Conservation (phyloP, 345 rosid genomes). For the Aethionema arabicum region DNA sequence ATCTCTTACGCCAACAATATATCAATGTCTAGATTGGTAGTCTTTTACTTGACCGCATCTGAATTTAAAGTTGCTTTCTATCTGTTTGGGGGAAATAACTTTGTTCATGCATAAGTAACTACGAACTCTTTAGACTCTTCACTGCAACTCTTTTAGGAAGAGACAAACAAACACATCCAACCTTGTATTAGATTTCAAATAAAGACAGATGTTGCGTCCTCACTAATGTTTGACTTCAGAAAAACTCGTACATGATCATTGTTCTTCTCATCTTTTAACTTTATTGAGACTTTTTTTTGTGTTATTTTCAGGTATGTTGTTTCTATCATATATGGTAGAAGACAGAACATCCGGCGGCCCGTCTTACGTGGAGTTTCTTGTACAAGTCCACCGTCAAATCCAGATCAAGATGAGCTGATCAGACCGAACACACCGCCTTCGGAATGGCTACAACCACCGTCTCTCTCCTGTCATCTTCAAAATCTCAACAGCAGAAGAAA, state of each 20-base stretch:
- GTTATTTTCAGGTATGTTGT: conserved; percentile 58
- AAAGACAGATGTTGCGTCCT: conserved; percentile 10
- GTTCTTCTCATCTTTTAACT: neutral
- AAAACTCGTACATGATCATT: conserved; percentile 8
- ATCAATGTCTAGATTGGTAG: neutral
- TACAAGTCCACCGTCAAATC: conserved; percentile 85
- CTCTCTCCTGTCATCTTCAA: conserved; percentile 13
- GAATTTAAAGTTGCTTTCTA: neutral
- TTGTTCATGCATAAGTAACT: neutral
- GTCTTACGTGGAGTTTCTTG: conserved; percentile 89
- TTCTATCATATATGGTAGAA: conserved; percentile 74
- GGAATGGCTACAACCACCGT: conserved; percentile 8
- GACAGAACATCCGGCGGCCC: conserved; percentile 72
- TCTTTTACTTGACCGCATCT: conserved; percentile 1
- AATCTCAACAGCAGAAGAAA: conserved; percentile 9
- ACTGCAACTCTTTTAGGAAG: no score
- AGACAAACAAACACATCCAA: no score
- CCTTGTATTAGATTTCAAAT: neutral
- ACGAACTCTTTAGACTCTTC: no score
- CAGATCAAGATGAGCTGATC: conserved; percentile 73
- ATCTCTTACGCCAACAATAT: conserved; percentile 9
- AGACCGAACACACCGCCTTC: neutral
- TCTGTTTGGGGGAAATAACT: conserved; percentile 1
- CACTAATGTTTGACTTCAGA: conserved; percentile 6
- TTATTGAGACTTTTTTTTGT: neutral